Base-by-base conservation (phyloP, 2,329 filamentous ascomycete genomes). In the Ceratocystis smalleyi region DNA sequence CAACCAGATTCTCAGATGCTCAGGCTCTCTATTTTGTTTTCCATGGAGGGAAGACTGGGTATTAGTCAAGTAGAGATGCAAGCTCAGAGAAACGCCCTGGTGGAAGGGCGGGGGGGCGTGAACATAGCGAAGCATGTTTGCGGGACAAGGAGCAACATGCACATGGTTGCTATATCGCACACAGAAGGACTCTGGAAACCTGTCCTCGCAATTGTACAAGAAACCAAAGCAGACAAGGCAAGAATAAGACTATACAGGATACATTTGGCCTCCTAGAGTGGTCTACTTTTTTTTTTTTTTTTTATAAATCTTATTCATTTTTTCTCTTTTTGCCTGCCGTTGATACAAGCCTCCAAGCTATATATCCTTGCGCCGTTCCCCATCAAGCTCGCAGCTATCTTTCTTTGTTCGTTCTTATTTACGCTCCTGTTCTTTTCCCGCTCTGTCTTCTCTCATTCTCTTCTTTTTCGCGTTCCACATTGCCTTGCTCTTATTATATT, bases 361-460 rank as follows among this genome's bases (percentile, higher is more conserved):
- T 57, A 57, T 57, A 57, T 57, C 54, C 54, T 57, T 57, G 54
- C 54, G 24, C 54, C 32, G 17, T 4, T 57, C 54, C 54, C 54
- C 54, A 19, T 57, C 27, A 22, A 57, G 27, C 54, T 57, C 24
- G 19, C 12, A 57, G 27, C 54, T 35, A 4, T 17, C 27, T 19
- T 60, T 63, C 19, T 55, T 47, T 63, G 24, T 55, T 47, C 43
- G 35, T 55, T 43, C 49, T 54, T 54, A 54, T 55, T 40, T 43
- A 24, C 17, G 35, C 49, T 54, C 27, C 47, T 55, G 35, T 60
- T 60, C 57, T 62, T 63, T 61, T 61, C 45, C 22, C 24, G 22
- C 60, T 60, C 63, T 64, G 12, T 32, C 19, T 35, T 51, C 54
- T 32, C 43, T 60, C 24, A 22, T 49, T 19, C 27, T 19, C 35